These are phyloP conservation scores for Diplocarpon rosae DNA, from an alignment of 2,329 filamentous ascomycete species.

Conservation along the genomic window DNA sequence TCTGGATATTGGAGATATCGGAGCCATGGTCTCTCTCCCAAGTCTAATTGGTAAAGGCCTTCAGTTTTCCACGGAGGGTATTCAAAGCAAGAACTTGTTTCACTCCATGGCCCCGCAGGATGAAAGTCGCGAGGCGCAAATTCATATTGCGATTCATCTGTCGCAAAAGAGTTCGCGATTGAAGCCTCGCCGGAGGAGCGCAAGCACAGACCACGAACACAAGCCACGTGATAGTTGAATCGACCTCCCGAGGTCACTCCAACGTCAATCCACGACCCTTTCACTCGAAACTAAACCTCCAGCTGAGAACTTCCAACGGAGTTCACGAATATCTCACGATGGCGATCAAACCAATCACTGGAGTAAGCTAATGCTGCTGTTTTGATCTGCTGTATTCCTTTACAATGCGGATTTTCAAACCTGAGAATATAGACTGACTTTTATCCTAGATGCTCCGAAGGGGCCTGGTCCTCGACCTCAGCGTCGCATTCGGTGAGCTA, in stretches of 20 bases:
- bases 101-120: not conserved
- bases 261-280: slow-evolving; percentile 6
- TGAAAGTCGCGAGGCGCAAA: no score
- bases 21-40: slow-evolving; percentile 13
- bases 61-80: not conserved
- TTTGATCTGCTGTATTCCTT: no score
- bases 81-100: slow-evolving; percentile 1
- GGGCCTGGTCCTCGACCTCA: slow-evolving; percentile 46
- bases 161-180: not conserved
- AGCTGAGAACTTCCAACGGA: slow-evolving; percentile 21
- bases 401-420: no score
- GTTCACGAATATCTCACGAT: slow-evolving; percentile 21
- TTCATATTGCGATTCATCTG: not conserved
- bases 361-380: slow-evolving; percentile 21
- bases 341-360: slow-evolving; percentile 29
- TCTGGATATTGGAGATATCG: slow-evolving; percentile 14
- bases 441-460: slow-evolving; percentile 43
- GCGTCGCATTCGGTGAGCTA: slow-evolving; percentile 42
- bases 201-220: not conserved
- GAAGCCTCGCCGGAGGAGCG: not conserved
- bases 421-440: slow-evolving; percentile 20
- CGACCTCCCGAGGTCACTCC: slow-evolving; percentile 17
- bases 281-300: slow-evolving; percentile 9
- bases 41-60: not conserved
- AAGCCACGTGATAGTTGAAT: slow-evolving; percentile 5